phyloP scores from a whole-genome alignment of 1,284 basidiomycete species.

The Rhodotorula sp. region DNA sequence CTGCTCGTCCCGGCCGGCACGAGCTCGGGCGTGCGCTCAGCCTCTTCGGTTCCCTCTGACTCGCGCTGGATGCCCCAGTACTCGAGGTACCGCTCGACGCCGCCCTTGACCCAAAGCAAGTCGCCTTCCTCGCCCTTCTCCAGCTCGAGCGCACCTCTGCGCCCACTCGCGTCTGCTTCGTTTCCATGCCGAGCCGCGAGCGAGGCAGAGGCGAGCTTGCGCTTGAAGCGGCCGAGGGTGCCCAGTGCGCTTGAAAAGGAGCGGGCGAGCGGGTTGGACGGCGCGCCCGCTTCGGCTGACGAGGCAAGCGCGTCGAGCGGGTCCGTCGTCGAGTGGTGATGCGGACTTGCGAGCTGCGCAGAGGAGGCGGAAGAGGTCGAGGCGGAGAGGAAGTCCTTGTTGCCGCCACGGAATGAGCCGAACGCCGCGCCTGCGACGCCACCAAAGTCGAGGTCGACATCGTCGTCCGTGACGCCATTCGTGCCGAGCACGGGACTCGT shows the following conservation, averaged over 20 bases:
- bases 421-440: not conserved
- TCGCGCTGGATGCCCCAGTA: conserved; percentile 27
- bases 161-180: not conserved
- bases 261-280: conserved; percentile 33
- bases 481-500: not conserved
- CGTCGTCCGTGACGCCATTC: conserved; percentile 25
- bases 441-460: conserved; percentile 16
- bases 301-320: not conserved
- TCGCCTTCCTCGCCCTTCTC: conserved; percentile 37
- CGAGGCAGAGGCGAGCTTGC: conserved; percentile 35
- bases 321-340: not conserved
- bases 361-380: not conserved
- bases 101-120: conserved; percentile 38
- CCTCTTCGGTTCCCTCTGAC: not conserved
- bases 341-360: not conserved
- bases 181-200: not conserved
- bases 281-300: not conserved
- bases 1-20: not conserved
- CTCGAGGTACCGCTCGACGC: conserved; percentile 39
- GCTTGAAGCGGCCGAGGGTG: conserved; percentile 45
- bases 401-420: no score
- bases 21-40: conserved; percentile 3
- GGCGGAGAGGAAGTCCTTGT: no score
- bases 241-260: conserved; percentile 44
- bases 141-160: conserved; percentile 13